A percentile compares a stretch with the other conserved stretches of the same genome.
phyloP scores from a whole-genome alignment of 208 protist species.

The Leishmania lainsoni region DNA sequence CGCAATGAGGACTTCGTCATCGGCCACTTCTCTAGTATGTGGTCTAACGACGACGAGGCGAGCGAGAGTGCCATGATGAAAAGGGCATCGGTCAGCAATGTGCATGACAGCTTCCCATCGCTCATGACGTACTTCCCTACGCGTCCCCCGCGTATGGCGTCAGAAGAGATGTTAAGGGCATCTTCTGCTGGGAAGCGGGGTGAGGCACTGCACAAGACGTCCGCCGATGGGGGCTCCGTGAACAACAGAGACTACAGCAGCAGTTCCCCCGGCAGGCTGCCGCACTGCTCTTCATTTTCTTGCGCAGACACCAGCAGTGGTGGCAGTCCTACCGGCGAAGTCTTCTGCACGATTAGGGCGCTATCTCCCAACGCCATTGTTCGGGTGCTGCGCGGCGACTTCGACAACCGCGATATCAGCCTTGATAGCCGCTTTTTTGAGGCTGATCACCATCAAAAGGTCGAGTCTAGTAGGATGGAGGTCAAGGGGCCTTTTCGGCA shows the following conservation, averaged over 20 bases:
- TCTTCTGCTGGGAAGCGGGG: neutral
- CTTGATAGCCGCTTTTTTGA: conserved; percentile 35
- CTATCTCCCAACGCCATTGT: conserved; percentile 9
- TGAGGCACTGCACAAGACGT: neutral
- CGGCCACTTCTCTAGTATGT: neutral
- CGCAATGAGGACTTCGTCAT: neutral
- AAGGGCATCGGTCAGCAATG: neutral
- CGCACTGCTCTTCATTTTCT: neutral
- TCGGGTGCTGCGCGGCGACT: conserved; percentile 35
- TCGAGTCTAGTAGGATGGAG: neutral
- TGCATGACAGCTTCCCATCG: conserved; percentile 14
- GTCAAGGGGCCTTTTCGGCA: neutral
- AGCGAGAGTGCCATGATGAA: neutral
- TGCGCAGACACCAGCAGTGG: too few species aligned
- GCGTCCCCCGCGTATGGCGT: neutral
- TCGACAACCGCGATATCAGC: conserved; percentile 30
- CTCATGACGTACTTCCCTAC: conserved; percentile 19
- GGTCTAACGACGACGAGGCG: conserved; percentile 11
- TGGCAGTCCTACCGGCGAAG: neutral
- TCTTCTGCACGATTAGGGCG: neutral
- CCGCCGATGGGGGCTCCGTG: neutral
- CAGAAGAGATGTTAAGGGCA: neutral
- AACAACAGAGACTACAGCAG: too few species aligned
- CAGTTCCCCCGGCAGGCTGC: neutral
- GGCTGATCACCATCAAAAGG: too few species aligned